Evolutionary conservation across 331 rosid genomes (phyloP), one percentile per base, ranked within the genome.

Genomic region (Cydonia oblonga): DNA sequence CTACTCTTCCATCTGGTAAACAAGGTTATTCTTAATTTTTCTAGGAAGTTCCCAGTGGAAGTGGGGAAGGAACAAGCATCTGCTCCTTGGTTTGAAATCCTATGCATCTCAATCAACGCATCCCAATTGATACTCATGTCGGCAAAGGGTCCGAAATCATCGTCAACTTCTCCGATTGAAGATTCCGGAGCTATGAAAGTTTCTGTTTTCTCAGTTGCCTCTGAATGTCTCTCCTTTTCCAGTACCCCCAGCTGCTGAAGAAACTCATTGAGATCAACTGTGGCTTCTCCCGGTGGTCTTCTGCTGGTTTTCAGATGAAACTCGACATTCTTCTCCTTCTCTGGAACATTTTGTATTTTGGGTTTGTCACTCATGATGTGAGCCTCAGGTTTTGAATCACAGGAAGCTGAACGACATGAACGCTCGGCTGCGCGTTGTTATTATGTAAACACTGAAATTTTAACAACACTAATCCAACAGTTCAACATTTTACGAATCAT

Each of bases 181-280:
- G 85, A 84, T 80, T 89, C 86, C 13, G 84, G 82, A 67, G 38
- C 80, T 30, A 62, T 63, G 64, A 79, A 70, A 59, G 85, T 83
- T 65, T 24, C 85, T 13, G 77, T 62, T 26, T 77, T 73, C 40
- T 72, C 84, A 10, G 82, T 53, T 72, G 76, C 82, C 69, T 81
- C 92, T 19, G 84, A n/a, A 25, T 71, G 73, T 26, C 66, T 74
- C 69, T 86, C 88, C 6, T 81, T 88, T 74, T 83, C 88, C 67
- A 89, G 73, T 68, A 89, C 81, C 38, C 96, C 99, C 79, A 95
- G 52, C 73, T 91, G 97, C 81, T 91, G 96, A 74, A 91, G 93
- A 85, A 89, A 91, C 93, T 91, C 97, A 15, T 91, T 89, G 53
- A 91, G 92, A 76, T 95, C 99, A 81, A 95, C 80, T 87, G 99